Percentiles rank a stretch among this genome's conserved stretches.
Evolutionary conservation across 2,329 filamentous ascomycete species (phyloP).

Genomic region (Colletotrichum cereale): DNA sequence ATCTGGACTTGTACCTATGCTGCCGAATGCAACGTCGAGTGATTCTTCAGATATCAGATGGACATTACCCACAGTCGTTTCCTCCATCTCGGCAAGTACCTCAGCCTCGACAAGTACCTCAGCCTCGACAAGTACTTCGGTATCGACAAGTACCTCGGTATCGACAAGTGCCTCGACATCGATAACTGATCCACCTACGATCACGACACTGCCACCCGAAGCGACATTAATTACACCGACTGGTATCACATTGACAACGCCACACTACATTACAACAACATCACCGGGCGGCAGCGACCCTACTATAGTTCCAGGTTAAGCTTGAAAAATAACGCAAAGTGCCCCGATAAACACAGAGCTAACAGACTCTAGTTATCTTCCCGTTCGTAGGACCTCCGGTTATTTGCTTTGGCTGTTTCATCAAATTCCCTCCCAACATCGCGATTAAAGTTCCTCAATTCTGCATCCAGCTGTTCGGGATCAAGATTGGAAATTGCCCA

Average conservation of each 20-base stretch:
- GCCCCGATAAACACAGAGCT: background rate
- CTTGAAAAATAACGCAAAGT: background rate
- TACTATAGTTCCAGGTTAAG: constrained; percentile 23
- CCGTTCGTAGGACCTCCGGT: constrained; percentile 11
- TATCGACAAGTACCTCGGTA: background rate
- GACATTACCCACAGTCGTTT: background rate
- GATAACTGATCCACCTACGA: background rate
- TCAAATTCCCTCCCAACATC: constrained; percentile 17
- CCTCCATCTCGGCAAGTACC: background rate
- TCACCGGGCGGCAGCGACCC: constrained; percentile 5
- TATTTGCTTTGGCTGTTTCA: constrained; percentile 18
- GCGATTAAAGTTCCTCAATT: constrained; percentile 16
- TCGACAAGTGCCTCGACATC: background rate
- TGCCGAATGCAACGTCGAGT: background rate
- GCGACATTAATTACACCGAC: background rate
- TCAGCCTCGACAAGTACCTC: background rate
- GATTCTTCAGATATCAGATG: background rate
- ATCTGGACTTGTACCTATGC: background rate
- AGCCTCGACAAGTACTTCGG: background rate
- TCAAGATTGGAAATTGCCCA: constrained; percentile 22
- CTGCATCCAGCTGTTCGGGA: constrained; percentile 13
- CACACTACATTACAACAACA: constrained; percentile 17
- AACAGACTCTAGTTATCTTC: background rate
- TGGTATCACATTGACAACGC: background rate
- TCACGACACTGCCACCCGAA: background rate